Evolutionary conservation across 305 asterid species (phyloP).

Genomic region (Plantago coronopus): DNA sequence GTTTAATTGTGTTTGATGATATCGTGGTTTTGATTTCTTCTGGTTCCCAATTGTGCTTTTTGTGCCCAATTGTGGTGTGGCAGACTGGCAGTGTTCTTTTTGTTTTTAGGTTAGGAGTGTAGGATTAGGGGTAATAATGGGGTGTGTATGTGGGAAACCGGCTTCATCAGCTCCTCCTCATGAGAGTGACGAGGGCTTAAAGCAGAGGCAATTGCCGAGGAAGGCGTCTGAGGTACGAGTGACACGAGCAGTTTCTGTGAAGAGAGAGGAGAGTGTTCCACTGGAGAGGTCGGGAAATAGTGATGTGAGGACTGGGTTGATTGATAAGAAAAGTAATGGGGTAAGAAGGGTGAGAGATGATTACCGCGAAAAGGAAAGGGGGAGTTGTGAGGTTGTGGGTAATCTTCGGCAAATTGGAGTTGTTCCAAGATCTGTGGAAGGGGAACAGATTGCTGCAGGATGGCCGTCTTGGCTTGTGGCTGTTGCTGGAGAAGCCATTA

Average conservation of each 20-base stretch:
- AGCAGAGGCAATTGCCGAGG: not conserved
- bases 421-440: not conserved
- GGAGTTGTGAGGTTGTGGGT: not conserved
- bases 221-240: not conserved
- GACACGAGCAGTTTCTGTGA: not conserved
- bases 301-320: not conserved
- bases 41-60: not conserved
- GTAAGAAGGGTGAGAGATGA: not conserved
- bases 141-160: not conserved
- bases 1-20: not conserved
- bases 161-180: not conserved
- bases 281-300: not conserved
- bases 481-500: slow-evolving; percentile 2
- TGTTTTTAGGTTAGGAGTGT: not conserved
- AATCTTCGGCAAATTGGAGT: not conserved
- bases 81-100: too few species aligned
- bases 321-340: not conserved
- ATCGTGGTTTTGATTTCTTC: not conserved
- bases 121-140: not conserved
- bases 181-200: not conserved
- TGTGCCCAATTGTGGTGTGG: too few species aligned
- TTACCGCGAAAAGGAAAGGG: not conserved
- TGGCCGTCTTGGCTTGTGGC: slow-evolving; percentile 1
- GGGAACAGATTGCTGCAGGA: not conserved
- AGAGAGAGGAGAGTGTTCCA: not conserved